Percentiles rank a stretch among this genome's conserved stretches.
Conservation (phyloP, 306 rosid genomes). For the Benincasa hispida region DNA sequence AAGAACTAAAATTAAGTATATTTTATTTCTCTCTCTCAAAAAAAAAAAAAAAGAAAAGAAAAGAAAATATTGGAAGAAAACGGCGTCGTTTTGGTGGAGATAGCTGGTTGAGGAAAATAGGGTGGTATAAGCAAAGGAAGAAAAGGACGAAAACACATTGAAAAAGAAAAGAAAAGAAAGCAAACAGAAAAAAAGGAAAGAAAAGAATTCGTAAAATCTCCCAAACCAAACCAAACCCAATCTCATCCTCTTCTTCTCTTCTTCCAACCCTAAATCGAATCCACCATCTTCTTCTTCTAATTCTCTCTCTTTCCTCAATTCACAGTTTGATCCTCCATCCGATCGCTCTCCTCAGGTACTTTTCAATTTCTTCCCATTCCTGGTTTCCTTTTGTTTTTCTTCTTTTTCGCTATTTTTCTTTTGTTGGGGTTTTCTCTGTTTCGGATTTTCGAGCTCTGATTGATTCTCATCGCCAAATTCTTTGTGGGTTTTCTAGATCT, state of each 20-base stretch:
- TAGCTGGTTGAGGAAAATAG: neutral
- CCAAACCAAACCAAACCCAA: neutral
- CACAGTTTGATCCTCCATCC: neutral
- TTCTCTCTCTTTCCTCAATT: too few relatives aligned
- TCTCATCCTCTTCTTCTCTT: constrained; percentile 1
- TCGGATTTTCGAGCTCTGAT: neutral
- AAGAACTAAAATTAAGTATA: too few relatives aligned
- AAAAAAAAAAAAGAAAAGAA: too few relatives aligned
- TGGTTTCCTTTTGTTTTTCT: neutral
- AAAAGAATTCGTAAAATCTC: neutral
- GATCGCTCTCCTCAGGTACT: neutral
- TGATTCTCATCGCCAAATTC: neutral
- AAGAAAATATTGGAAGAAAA: neutral
- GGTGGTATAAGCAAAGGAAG: neutral
- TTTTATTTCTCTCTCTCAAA: too few relatives aligned
- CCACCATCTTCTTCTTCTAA: neutral
- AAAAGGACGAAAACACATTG: constrained; percentile 6
- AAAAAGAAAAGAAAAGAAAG: neutral
- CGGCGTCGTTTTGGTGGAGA: neutral
- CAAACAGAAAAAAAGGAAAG: neutral
- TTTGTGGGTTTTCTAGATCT: constrained; percentile 5
- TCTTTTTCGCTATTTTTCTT: neutral
- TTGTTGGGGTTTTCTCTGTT: neutral
- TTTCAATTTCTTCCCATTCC: neutral
- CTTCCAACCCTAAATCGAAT: constrained; percentile 3